Evolutionary conservation across 1,139 yeast genomes (phyloP).

Genomic region (Debaryomyces subglobosus): DNA sequence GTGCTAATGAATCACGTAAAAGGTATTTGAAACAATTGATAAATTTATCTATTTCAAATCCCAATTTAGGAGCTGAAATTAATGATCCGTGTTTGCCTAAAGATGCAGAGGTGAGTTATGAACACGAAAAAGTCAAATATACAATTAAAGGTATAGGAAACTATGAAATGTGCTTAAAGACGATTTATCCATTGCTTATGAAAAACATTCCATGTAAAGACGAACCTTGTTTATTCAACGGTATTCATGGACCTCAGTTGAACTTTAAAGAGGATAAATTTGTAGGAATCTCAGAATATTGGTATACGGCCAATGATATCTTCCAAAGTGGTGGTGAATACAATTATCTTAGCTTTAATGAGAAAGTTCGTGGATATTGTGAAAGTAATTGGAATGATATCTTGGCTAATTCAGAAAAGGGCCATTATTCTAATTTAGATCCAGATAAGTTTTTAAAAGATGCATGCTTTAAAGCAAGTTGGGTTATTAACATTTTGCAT

Average conservation of each 20-base stretch:
- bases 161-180: constrained; percentile 65
- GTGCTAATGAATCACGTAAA: constrained; percentile 76
- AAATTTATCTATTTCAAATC: constrained; percentile 27
- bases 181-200: constrained; percentile 69
- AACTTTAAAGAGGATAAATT: constrained; percentile 72
- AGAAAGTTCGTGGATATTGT: constrained; percentile 64
- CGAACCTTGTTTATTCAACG: constrained; percentile 77
- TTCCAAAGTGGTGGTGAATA: constrained; percentile 79
- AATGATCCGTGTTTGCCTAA: constrained; percentile 74
- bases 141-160: constrained; percentile 66
- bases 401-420: constrained; percentile 50
- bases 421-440: constrained; percentile 52
- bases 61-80: constrained; percentile 29
- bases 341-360: constrained; percentile 61
- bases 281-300: constrained; percentile 79
- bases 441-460: constrained; percentile 53
- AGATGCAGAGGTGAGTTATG: constrained; percentile 49
- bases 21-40: constrained; percentile 61
- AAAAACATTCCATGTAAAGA: constrained; percentile 75
- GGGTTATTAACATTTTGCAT: constrained; percentile 77
- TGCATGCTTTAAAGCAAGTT: constrained; percentile 81
- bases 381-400: constrained; percentile 64
- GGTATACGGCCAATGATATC: constrained; percentile 85
- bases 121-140: constrained; percentile 47
- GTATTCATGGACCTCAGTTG: constrained; percentile 75